These are phyloP conservation scores for Pyrenophora tritici-repentis DNA, from an alignment of 2,329 filamentous ascomycete species.

Conservation along the genomic window DNA sequence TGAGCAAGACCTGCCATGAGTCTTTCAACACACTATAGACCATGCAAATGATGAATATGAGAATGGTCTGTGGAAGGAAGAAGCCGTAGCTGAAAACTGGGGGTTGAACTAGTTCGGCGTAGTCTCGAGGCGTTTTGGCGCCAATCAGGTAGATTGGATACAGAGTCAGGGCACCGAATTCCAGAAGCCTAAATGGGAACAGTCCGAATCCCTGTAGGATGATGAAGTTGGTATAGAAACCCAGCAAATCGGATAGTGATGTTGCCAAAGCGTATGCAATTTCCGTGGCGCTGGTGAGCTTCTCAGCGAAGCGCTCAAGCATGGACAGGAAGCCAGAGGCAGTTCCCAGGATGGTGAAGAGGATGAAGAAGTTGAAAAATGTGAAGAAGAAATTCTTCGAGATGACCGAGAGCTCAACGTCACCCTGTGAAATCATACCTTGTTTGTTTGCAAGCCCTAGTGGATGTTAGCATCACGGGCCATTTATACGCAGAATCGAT, in stretches of 20 bases:
- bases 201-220: conserved; percentile 92
- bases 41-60: conserved; percentile 92
- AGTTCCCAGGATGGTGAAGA: conserved; percentile 88
- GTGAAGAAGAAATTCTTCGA: conserved; percentile 99
- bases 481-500: not conserved
- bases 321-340: conserved; percentile 74
- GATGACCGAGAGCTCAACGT: conserved; percentile 91
- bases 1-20: conserved; percentile 79
- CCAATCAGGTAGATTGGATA: conserved; percentile 80
- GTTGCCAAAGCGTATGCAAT: conserved; percentile 76
- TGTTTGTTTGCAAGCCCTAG: conserved; percentile 81
- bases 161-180: conserved; percentile 82
- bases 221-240: conserved; percentile 93
- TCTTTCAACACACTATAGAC: conserved; percentile 87
- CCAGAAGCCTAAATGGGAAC: conserved; percentile 87
- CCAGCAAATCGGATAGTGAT: conserved; percentile 73
- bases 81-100: conserved; percentile 95
- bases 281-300: conserved; percentile 76
- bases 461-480: conserved; percentile 6
- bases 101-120: conserved; percentile 78
- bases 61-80: conserved; percentile 87
- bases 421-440: conserved; percentile 92
- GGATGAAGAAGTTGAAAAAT: conserved; percentile 97
- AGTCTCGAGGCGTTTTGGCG: conserved; percentile 88
- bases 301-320: conserved; percentile 67